Conservation (phyloP, 257 asterid genomes). For the Datura wrightii region DNA sequence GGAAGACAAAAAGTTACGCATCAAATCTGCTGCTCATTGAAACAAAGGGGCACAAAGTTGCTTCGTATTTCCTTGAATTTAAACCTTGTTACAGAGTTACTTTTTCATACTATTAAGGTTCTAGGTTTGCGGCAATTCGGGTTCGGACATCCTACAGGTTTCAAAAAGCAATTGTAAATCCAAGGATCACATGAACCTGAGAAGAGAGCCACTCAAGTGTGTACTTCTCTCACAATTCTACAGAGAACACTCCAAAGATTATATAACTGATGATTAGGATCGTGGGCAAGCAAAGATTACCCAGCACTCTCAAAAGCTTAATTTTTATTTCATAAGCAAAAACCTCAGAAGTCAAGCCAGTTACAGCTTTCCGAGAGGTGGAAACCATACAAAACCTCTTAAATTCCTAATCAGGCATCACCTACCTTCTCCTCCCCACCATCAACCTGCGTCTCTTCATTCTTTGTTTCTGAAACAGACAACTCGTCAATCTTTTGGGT, state of each 20-base stretch:
- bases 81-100: not conserved
- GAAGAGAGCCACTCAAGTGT: not conserved
- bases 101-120: not conserved
- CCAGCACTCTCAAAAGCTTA: slow-evolving; percentile 10
- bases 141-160: not conserved
- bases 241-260: slow-evolving; percentile 7
- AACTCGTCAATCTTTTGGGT: slow-evolving; percentile 59
- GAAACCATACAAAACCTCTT: slow-evolving; percentile 21
- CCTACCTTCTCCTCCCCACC: slow-evolving; percentile 41
- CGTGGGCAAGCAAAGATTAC: not conserved
- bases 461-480: slow-evolving; percentile 47
- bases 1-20: too few species aligned
- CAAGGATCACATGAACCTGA: slow-evolving; percentile 1
- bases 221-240: not conserved
- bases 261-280: not conserved
- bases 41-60: not conserved
- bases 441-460: slow-evolving; percentile 26
- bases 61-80: not conserved
- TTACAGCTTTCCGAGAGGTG: slow-evolving; percentile 22
- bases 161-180: not conserved
- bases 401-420: slow-evolving; percentile 37
- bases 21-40: not conserved
- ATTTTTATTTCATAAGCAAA: slow-evolving; percentile 20
- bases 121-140: not conserved
- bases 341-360: slow-evolving; percentile 25